These are phyloP conservation scores for Pseudoperonospora humuli DNA, from an alignment of 352 stramenopile species.

Conservation along the genomic window DNA sequence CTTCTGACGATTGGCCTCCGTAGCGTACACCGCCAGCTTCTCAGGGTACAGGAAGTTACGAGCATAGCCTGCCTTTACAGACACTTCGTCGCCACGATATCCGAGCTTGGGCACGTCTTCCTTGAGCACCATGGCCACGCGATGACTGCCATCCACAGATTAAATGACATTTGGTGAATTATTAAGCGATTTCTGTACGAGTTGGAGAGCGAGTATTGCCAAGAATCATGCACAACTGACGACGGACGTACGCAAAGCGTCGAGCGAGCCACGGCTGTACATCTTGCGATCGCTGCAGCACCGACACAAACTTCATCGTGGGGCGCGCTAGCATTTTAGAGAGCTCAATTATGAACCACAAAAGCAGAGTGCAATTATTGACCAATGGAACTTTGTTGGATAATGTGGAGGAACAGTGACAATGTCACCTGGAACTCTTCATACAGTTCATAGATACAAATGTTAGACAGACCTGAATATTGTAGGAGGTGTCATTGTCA, in stretches of 20 bases:
- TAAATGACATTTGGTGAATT: background rate
- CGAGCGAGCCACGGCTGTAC: constrained; percentile 38
- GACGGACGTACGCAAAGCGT: constrained; percentile 49
- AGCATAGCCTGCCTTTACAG: constrained; percentile 90
- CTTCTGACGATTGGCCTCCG: constrained; percentile 81
- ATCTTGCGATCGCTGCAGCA: constrained; percentile 36
- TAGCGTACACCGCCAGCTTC: constrained; percentile 92
- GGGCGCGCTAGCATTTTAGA: constrained; percentile 31
- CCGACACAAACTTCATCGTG: constrained; percentile 21
- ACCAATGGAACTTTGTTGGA: constrained; percentile 16
- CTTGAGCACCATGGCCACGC: constrained; percentile 82
- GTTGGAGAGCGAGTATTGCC: background rate
- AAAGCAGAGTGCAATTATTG: background rate
- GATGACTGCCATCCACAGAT: constrained; percentile 42
- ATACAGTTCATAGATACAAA: too few species aligned
- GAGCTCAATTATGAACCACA: constrained; percentile 18
- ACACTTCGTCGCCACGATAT: constrained; percentile 87
- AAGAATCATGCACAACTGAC: background rate
- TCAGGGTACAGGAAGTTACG: constrained; percentile 92
- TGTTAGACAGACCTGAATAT: too few species aligned
- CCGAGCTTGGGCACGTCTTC: constrained; percentile 77
- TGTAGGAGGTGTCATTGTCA: too few species aligned
- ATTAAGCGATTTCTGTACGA: background rate
- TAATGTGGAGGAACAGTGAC: too few species aligned
- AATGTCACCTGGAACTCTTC: too few species aligned